Conservation (phyloP, 495 filamentous ascomycete genomes). For the Penicillium bialowiezense region DNA sequence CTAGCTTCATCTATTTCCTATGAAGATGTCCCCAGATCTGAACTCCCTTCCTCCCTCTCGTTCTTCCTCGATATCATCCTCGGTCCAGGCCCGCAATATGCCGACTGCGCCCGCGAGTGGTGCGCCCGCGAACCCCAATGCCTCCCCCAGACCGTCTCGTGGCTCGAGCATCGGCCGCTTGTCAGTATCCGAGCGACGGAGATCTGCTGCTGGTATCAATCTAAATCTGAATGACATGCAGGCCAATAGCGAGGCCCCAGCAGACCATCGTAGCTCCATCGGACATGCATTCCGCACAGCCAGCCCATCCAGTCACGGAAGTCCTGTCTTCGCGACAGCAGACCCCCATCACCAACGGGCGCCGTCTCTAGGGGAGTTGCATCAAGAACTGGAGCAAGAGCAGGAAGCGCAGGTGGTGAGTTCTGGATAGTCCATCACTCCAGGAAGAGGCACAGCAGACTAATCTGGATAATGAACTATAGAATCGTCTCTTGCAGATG, state of each 20-base stretch:
- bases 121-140: constrained; percentile 33
- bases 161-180: constrained; percentile 54
- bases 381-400: constrained; percentile 92
- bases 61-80: constrained; percentile 44
- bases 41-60: constrained; percentile 71
- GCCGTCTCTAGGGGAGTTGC: constrained; percentile 88
- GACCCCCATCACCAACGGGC: constrained; percentile 65
- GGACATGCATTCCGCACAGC: constrained; percentile 46
- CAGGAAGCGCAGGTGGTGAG: constrained; percentile 90
- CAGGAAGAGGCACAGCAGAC: background rate
- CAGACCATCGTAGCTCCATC: constrained; percentile 45
- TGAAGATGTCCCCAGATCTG: constrained; percentile 64
- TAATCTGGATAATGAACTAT: constrained; percentile 7
- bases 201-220: constrained; percentile 71
- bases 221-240: constrained; percentile 69
- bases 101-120: constrained; percentile 22
- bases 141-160: constrained; percentile 47
- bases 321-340: constrained; percentile 54
- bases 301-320: constrained; percentile 58
- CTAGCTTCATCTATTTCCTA: background rate
- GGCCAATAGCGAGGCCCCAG: constrained; percentile 25
- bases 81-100: constrained; percentile 29
- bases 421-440: constrained; percentile 10
- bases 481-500: constrained; percentile 87
- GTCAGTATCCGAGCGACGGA: constrained; percentile 44